phyloP scores from a whole-genome alignment of 306 rosid genomes.

The Benincasa hispida region DNA sequence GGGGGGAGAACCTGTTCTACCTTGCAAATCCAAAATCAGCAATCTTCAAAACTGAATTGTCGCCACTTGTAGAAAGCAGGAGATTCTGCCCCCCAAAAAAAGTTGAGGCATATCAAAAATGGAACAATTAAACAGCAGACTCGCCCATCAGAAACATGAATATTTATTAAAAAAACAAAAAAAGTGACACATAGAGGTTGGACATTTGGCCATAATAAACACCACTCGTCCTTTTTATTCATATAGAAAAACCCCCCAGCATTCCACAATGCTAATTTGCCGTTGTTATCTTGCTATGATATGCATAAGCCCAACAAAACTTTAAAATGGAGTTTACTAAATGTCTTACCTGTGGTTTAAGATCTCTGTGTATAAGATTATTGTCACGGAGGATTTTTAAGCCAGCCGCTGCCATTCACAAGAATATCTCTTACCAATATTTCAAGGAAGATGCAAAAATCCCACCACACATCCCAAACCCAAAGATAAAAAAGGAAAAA shows the following conservation, averaged over 20 bases:
- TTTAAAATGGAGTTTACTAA: not conserved
- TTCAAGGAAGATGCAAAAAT: not conserved
- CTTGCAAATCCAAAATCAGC: constrained; percentile 99
- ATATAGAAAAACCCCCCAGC: not conserved
- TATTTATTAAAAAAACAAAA: not conserved
- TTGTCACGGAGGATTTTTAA: constrained; percentile 87
- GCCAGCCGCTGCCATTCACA: constrained; percentile 68
- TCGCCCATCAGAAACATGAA: constrained; percentile 22
- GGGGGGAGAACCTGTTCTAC: constrained; percentile 18
- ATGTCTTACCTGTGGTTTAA: constrained; percentile 78
- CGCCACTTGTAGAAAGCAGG: constrained; percentile 65
- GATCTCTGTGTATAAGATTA: constrained; percentile 85
- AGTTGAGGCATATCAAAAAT: constrained; percentile 28
- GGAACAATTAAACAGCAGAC: constrained; percentile 25
- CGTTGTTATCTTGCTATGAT: not conserved
- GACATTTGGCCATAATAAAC: not conserved
- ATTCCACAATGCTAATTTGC: not conserved
- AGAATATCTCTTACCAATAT: constrained; percentile 12
- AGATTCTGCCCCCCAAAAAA: constrained; percentile 64
- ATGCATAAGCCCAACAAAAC: not conserved
- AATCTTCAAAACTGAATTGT: constrained; percentile 71
- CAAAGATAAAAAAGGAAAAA: not conserved
- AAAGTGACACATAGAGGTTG: not conserved
- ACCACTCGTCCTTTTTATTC: not conserved
- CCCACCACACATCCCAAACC: not conserved